Evolutionary conservation across 305 asterid species (phyloP).

Genomic region (Fraxinus sp.): DNA sequence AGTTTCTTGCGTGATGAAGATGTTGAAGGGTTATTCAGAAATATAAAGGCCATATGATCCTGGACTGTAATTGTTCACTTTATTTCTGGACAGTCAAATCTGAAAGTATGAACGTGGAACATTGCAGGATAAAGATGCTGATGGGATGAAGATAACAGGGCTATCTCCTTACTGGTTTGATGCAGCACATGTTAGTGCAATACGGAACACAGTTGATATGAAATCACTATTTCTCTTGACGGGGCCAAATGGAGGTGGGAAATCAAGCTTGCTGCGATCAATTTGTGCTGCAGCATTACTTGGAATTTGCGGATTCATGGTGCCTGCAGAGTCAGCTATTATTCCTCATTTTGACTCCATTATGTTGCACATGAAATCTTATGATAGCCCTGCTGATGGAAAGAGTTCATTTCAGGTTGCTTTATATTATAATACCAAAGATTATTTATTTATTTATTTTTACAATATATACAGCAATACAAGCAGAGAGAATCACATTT

Average conservation of each 20-base stretch:
- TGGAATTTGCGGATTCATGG: constrained; percentile 92
- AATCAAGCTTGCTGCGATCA: constrained; percentile 88
- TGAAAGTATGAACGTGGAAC: constrained; percentile 3
- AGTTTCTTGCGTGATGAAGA: background rate
- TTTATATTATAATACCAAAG: background rate
- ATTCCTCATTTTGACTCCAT: constrained; percentile 95
- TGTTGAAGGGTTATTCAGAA: background rate
- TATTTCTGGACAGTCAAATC: background rate
- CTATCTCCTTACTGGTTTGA: constrained; percentile 95
- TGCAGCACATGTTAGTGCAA: constrained; percentile 80
- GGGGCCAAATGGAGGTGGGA: constrained; percentile 98
- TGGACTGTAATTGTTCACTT: background rate
- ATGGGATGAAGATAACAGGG: constrained; percentile 72
- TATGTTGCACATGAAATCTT: constrained; percentile 96
- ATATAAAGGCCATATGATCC: background rate
- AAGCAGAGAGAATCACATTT: background rate
- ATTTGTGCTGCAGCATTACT: constrained; percentile 91
- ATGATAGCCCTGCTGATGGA: constrained; percentile 97
- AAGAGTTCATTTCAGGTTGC: constrained; percentile 96
- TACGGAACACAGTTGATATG: constrained; percentile 74
- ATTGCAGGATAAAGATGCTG: constrained; percentile 51
- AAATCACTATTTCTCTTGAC: constrained; percentile 79
- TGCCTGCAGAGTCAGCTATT: constrained; percentile 88
- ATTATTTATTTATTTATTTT: background rate
- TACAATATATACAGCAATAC: background rate